phyloP scores from a whole-genome alignment of 176 grass and related monocot species.

The Oryza punctata region DNA sequence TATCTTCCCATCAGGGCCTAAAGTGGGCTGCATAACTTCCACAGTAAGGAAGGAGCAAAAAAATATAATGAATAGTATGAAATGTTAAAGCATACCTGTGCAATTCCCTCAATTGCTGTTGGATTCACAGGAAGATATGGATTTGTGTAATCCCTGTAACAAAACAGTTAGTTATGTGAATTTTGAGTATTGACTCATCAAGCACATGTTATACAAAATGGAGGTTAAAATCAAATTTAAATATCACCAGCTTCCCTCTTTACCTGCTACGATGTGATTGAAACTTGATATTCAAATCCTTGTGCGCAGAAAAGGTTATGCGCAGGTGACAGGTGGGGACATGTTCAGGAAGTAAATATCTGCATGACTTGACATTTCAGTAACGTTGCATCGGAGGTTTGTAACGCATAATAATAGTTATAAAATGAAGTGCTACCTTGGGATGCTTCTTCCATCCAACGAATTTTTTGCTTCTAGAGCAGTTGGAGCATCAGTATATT shows the following conservation, averaged over 20 bases:
- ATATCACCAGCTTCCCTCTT: background rate
- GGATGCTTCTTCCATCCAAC: conserved; percentile 99
- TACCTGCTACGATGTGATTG: conserved; percentile 99
- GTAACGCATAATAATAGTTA: background rate
- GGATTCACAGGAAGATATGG: conserved; percentile 98
- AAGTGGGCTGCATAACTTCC: conserved; percentile 55
- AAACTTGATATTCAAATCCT: conserved; percentile 98
- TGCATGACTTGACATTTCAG: conserved; percentile 43
- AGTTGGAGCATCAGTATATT: conserved; percentile 88
- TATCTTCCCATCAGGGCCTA: conserved; percentile 82
- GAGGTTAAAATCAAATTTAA: conserved; percentile 18
- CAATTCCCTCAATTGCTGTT: conserved; percentile 80
- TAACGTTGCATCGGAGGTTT: background rate
- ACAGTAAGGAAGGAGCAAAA: background rate
- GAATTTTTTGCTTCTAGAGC: conserved; percentile 85
- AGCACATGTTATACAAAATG: conserved; percentile 5
- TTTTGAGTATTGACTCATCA: conserved; percentile 3
- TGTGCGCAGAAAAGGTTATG: conserved; percentile 96
- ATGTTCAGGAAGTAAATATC: conserved; percentile 89
- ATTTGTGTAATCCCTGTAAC: conserved; percentile 95
- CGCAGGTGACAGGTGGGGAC: conserved; percentile 74
- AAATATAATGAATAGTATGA: background rate
- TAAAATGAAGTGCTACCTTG: conserved; percentile 55
- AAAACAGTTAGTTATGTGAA: conserved; percentile 30
- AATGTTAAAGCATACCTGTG: conserved; percentile 56